Conservation (phyloP, 2,329 filamentous ascomycete species). For the Pyricularia pennisetigena region DNA sequence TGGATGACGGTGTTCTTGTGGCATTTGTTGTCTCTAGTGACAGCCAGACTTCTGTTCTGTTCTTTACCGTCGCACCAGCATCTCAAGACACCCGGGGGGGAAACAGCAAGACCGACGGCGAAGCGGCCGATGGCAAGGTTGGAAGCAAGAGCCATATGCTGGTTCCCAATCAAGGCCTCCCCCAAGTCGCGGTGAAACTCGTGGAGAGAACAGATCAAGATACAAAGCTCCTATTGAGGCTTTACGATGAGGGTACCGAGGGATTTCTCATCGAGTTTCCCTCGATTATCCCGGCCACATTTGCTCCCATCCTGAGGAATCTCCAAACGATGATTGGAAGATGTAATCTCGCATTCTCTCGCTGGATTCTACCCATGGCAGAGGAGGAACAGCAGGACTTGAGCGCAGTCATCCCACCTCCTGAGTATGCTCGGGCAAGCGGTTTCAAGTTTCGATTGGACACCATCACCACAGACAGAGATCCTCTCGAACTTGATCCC, state of each 20-base stretch:
- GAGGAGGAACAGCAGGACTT: conserved; percentile 6
- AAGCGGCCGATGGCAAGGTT: not conserved
- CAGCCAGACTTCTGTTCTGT: not conserved
- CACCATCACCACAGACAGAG: conserved; percentile 17
- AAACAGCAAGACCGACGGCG: not conserved
- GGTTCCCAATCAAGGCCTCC: not conserved
- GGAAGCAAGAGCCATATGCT: not conserved
- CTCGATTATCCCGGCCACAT: conserved; percentile 46
- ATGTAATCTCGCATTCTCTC: conserved; percentile 35
- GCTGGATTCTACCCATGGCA: conserved; percentile 27
- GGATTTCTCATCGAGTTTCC: conserved; percentile 49
- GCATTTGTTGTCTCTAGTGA: not conserved
- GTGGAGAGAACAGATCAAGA: not conserved
- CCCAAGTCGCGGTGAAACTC: not conserved
- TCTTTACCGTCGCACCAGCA: not conserved
- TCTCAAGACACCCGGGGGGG: not conserved
- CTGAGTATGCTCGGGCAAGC: conserved; percentile 36
- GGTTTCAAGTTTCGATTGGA: conserved; percentile 39
- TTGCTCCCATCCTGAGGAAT: conserved; percentile 43
- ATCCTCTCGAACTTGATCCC: conserved; percentile 13
- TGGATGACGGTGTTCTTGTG: not conserved
- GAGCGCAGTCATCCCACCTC: conserved; percentile 25
- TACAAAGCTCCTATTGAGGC: not conserved
- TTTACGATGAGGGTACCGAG: conserved; percentile 10
- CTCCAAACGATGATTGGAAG: conserved; percentile 40